Evolutionary conservation across 2,329 filamentous ascomycete species (phyloP).

Genomic region (Cladosporium halotolerans): DNA sequence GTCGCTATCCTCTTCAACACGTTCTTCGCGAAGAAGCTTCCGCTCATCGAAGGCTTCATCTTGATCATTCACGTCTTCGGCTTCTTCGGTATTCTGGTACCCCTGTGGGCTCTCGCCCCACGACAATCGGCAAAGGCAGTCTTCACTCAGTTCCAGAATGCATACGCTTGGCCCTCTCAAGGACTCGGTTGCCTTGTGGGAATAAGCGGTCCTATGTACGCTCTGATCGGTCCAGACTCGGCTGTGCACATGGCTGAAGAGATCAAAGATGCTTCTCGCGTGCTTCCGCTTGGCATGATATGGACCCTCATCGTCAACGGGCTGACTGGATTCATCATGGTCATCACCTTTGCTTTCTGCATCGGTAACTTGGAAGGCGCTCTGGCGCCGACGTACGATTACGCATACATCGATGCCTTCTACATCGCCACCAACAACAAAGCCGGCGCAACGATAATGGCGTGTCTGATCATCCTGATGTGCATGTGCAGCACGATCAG

Average conservation of each 20-base stretch:
- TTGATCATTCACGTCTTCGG: slow-evolving; percentile 41
- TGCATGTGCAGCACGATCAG: slow-evolving; percentile 32
- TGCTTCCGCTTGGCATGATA: slow-evolving; percentile 39
- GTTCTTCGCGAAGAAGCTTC: slow-evolving; percentile 36
- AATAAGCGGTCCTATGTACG: slow-evolving; percentile 34
- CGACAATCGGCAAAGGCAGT: slow-evolving; percentile 25
- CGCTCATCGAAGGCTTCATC: slow-evolving; percentile 43
- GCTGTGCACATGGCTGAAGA: slow-evolving; percentile 33
- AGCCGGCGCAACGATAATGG: slow-evolving; percentile 28
- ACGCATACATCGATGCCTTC: slow-evolving; percentile 31
- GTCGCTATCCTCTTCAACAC: slow-evolving; percentile 38
- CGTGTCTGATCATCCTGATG: slow-evolving; percentile 25
- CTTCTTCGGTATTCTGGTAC: slow-evolving; percentile 40
- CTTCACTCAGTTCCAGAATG: slow-evolving; percentile 31
- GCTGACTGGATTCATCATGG: slow-evolving; percentile 30
- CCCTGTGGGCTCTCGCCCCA: slow-evolving; percentile 30
- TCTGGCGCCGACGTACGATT: slow-evolving; percentile 18
- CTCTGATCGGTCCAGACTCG: slow-evolving; percentile 33
- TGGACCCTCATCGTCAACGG: slow-evolving; percentile 35
- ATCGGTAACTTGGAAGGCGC: slow-evolving; percentile 12
- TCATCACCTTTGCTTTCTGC: slow-evolving; percentile 33
- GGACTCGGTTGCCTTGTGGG: slow-evolving; percentile 39
- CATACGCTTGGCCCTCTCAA: slow-evolving; percentile 37
- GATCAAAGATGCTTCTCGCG: slow-evolving; percentile 34
- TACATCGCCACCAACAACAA: slow-evolving; percentile 25